These are phyloP conservation scores for Coelastrella sp. DNA, from an alignment of 139 green algal genomes.

Conservation along the genomic window DNA sequence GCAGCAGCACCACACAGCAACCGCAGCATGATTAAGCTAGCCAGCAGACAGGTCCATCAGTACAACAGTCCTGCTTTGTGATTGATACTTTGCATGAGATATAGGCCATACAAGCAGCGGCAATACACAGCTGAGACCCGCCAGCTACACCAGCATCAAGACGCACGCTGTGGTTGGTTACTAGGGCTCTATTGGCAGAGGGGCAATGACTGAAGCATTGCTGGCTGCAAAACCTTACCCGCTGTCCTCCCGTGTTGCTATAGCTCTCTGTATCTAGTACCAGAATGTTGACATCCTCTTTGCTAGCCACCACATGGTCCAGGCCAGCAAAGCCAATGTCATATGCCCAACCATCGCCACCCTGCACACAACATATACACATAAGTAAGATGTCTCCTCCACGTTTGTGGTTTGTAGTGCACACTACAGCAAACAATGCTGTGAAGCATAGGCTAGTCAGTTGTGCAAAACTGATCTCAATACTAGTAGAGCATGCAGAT, in stretches of 20 bases:
- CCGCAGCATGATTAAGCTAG: no score
- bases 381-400: background rate
- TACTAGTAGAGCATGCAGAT: no score
- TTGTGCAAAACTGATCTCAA: background rate
- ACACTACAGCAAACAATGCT: no score
- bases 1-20: background rate
- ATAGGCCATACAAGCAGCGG: background rate
- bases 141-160: background rate
- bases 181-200: no score
- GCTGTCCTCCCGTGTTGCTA: slow-evolving; percentile 73
- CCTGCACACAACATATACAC: background rate
- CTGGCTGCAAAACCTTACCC: slow-evolving; percentile 21
- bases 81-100: no score
- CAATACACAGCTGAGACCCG: background rate
- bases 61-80: no score
- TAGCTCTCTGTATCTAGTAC: slow-evolving; percentile 74
- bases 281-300: slow-evolving; percentile 68
- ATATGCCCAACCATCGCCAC: slow-evolving; percentile 75
- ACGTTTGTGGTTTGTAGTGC: background rate
- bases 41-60: no score
- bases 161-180: background rate
- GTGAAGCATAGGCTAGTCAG: no score
- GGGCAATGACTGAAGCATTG: background rate
- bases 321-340: slow-evolving; percentile 74
- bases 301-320: slow-evolving; percentile 69